Base-by-base conservation (phyloP, 805 yeast genomes). In the Pichia scutulata region DNA sequence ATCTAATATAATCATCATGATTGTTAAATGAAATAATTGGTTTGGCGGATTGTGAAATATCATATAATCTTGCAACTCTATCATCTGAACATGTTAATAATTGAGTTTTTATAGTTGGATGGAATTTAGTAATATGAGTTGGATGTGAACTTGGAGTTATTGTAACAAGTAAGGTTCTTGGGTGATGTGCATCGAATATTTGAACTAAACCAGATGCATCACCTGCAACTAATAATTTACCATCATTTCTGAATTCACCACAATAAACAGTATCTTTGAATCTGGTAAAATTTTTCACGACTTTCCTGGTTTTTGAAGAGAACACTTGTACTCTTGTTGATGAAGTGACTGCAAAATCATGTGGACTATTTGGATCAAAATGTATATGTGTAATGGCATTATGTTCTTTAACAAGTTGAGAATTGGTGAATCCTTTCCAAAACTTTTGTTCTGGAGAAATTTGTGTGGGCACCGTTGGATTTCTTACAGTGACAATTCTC, bases 201-300 rank as follows among this genome's bases (percentile, higher is more conserved):
- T 95, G 95, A 14, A 93, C 95, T 50, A 88, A 66, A 19, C 99
- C 99, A 3, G 93, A 81, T 14, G 96, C 96, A 70, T 93, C 99
- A 60, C 96, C 95, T 5, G 97, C 97, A 21, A 86, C 95, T 26
- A 93, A 67, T 43, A 93, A 75, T 63, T 88, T 86, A 49, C 99
- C 99, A 64, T 93, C 99, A 50, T 77, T 77, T 61, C 98, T 77
- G 67, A 83, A 92, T 65, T 89, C 95, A 43, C 96, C 98, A 30
- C 89, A 80, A 63, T 87, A 89, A 0, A 89, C 99, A 0, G 90
- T 82, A 60, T 92, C 98, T 63, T 87, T 89, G 69, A 93, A 93
- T 55, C 97, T 70, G 4, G 82, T 76, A 57, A 89, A 86, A 0
- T 96, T 89, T 69, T 88, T 88, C 39, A 81, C 74, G 4, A 90